These are phyloP conservation scores for Isatis tinctoria DNA, from an alignment of 345 rosid genomes.

Conservation along the genomic window DNA sequence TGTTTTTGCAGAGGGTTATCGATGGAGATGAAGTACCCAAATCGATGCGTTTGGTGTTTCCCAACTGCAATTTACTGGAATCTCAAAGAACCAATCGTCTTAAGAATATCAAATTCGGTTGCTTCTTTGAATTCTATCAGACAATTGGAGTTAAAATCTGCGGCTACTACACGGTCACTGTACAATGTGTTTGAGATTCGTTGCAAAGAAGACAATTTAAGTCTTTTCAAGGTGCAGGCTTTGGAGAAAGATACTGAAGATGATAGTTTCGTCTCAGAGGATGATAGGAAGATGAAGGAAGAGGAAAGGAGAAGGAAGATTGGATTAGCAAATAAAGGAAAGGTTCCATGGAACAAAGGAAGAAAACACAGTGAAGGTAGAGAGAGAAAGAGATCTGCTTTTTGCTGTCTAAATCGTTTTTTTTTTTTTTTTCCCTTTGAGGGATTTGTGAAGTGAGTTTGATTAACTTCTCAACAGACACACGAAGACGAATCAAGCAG, in stretches of 20 bases:
- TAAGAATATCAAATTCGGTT: conserved; percentile 21
- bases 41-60: conserved; percentile 29
- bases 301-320: conserved; percentile 55
- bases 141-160: conserved; percentile 27
- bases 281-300: conserved; percentile 29
- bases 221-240: conserved; percentile 21
- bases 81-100: conserved; percentile 15
- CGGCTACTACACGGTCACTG: conserved; percentile 13
- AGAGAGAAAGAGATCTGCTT: not conserved
- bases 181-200: conserved; percentile 17
- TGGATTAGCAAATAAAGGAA: conserved; percentile 75
- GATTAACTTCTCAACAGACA: conserved; percentile 43
- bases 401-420: not conserved
- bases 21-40: conserved; percentile 21
- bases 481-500: conserved; percentile 66
- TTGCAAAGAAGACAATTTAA: conserved; percentile 5
- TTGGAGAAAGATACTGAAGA: conserved; percentile 15
- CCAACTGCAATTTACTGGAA: conserved; percentile 20
- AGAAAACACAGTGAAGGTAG: conserved; percentile 62
- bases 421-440: not conserved
- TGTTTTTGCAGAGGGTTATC: not conserved
- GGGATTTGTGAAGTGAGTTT: conserved; percentile 6
- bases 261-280: conserved; percentile 9
- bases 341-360: conserved; percentile 87
- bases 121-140: conserved; percentile 25